Conservation (phyloP, 345 rosid species). For the Noccaea caerulescens region DNA sequence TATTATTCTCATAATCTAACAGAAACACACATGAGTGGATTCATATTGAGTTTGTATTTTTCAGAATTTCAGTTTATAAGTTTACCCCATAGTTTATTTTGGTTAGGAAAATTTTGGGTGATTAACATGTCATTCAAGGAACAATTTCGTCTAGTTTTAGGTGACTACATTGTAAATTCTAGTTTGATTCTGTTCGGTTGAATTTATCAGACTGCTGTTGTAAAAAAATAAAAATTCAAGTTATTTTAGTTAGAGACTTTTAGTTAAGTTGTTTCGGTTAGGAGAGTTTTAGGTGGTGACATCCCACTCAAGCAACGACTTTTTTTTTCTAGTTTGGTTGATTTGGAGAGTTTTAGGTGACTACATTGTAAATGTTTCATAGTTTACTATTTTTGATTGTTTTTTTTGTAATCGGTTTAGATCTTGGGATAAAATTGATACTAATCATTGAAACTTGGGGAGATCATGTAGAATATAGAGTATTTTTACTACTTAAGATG, state of each 20-base stretch:
- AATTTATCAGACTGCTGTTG: too few relatives aligned
- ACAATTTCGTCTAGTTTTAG: constrained; percentile 16
- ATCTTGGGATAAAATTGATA: too few relatives aligned
- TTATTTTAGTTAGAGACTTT: too few relatives aligned
- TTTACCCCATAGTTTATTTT: neutral
- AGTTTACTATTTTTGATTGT: too few relatives aligned
- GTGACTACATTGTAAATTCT: neutral
- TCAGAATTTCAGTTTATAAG: too few relatives aligned
- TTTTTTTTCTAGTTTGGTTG: constrained; percentile 12
- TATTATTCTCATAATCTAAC: too few relatives aligned
- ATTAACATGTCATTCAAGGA: constrained; percentile 18
- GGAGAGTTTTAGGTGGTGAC: constrained; percentile 37
- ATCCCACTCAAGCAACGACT: constrained; percentile 14
- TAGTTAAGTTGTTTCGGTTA: constrained; percentile 15
- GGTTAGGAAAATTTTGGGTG: constrained; percentile 31
- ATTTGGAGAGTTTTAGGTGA: constrained; percentile 35
- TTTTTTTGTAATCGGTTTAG: neutral
- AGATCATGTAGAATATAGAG: too few relatives aligned
- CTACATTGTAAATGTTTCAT: neutral
- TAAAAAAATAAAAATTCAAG: too few relatives aligned
- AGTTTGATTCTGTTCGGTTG: neutral
- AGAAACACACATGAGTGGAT: too few relatives aligned
- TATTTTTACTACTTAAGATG: too few relatives aligned
- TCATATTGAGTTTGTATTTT: too few relatives aligned
- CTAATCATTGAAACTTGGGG: too few relatives aligned